Conservation (phyloP, 805 yeast species). For the Alloascoidea hylecoeti region DNA sequence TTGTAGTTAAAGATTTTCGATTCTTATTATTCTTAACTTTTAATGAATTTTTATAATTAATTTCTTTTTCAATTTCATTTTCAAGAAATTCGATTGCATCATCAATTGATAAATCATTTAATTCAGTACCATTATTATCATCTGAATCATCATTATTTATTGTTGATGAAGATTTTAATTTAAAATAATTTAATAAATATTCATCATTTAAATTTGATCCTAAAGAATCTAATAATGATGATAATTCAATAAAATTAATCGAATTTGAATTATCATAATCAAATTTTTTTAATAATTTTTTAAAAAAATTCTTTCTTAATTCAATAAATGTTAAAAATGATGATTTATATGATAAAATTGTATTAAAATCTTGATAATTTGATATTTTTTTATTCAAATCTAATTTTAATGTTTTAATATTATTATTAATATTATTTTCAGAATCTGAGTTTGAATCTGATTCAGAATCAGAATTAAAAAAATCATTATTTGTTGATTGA, state of each 20-base stretch:
- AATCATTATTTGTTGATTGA: no score
- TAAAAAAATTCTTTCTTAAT: constrained; percentile 60
- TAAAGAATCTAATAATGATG: constrained; percentile 47
- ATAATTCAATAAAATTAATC: constrained; percentile 45
- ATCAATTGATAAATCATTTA: constrained; percentile 34
- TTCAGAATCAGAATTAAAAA: constrained; percentile 21
- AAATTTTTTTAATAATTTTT: constrained; percentile 39
- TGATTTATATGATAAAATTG: no score
- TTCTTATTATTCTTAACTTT: background rate
- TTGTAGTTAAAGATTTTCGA: background rate
- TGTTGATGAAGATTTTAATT: no score
- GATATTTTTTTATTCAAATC: constrained; percentile 3
- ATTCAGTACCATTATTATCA: constrained; percentile 16
- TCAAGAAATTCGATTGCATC: constrained; percentile 42
- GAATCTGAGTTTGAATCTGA: constrained; percentile 15
- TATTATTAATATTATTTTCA: constrained; percentile 5
- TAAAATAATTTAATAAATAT: constrained; percentile 16
- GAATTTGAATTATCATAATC: constrained; percentile 26
- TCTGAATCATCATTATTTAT: no score
- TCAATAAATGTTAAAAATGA: constrained; percentile 51
- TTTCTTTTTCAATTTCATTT: constrained; percentile 15
- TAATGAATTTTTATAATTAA: background rate
- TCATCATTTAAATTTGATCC: constrained; percentile 31
- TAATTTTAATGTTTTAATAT: background rate
- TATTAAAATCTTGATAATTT: no score